Conservation (phyloP, 2,329 filamentous ascomycete genomes). For the Pyricularia grisea region DNA sequence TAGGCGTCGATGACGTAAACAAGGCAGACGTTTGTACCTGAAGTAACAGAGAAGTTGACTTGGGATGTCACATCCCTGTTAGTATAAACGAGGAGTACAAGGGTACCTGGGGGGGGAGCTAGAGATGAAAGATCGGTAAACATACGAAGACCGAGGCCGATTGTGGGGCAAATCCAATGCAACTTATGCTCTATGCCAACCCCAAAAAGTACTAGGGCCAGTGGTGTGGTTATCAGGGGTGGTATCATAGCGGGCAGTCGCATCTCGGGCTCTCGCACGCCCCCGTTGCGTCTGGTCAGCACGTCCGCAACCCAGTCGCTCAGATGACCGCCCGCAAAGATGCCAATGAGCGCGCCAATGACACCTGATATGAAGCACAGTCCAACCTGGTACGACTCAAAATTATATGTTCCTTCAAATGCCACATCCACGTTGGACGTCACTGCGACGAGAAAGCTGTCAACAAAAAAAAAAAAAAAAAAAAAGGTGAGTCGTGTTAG, state of each 20-base stretch:
- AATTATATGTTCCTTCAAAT: conserved; percentile 25
- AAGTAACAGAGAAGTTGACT: conserved; percentile 47
- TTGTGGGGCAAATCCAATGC: conserved; percentile 46
- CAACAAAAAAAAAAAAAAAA: too few species aligned
- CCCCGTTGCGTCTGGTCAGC: conserved; percentile 29
- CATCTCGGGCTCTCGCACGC: conserved; percentile 22
- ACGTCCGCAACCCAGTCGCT: conserved; percentile 14
- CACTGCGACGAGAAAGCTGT: conserved; percentile 43
- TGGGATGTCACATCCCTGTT: neutral
- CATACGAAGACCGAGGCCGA: conserved; percentile 32
- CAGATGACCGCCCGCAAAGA: conserved; percentile 12
- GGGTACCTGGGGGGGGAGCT: neutral
- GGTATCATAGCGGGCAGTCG: conserved; percentile 25
- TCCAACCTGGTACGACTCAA: conserved; percentile 11
- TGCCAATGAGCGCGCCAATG: conserved; percentile 13
- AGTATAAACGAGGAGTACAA: neutral
- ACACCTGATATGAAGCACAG: conserved; percentile 12
- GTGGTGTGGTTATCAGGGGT: conserved; percentile 36
- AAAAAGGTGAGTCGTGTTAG: neutral
- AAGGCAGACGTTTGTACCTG: conserved; percentile 44
- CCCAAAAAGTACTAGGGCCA: conserved; percentile 35
- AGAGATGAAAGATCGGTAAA: neutral
- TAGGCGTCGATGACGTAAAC: conserved; percentile 51
- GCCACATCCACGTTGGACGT: conserved; percentile 40
- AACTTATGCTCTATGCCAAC: conserved; percentile 34